Conservation (phyloP, 2,329 filamentous ascomycete species). For the Colletotrichum caudatum region DNA sequence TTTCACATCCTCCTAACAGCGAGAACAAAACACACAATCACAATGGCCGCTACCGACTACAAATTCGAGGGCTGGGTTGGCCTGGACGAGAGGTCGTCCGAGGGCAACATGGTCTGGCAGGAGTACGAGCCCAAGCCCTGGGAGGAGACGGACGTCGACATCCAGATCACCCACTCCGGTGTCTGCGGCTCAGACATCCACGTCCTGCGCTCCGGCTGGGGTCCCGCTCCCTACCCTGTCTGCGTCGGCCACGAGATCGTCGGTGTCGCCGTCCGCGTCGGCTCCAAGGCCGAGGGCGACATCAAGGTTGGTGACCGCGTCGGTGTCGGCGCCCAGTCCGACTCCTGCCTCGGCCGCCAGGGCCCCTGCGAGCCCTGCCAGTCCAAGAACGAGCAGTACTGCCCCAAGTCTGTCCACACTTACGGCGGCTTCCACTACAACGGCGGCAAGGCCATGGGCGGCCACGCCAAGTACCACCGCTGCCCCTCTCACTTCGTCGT, state of each 20-base stretch:
- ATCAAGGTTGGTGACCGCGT: constrained; percentile 70
- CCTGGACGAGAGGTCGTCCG: constrained; percentile 52
- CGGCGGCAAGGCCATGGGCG: constrained; percentile 48
- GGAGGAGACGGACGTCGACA: constrained; percentile 75
- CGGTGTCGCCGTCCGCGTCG: constrained; percentile 58
- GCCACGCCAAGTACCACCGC: constrained; percentile 54
- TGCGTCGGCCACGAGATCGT: constrained; percentile 57
- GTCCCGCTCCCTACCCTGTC: constrained; percentile 41
- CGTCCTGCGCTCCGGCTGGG: constrained; percentile 67
- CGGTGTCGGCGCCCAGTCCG: constrained; percentile 68
- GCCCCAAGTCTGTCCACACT: constrained; percentile 52
- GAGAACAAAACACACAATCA: constrained; percentile 28
- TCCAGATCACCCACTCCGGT: constrained; percentile 74
- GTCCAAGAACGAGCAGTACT: constrained; percentile 57
- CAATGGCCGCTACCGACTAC: constrained; percentile 52
- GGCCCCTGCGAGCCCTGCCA: constrained; percentile 54
- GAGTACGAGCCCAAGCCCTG: constrained; percentile 72
- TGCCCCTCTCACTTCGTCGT: constrained; percentile 60
- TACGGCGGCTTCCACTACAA: constrained; percentile 61
- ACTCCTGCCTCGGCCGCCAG: constrained; percentile 58
- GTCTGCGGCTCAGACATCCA: constrained; percentile 74
- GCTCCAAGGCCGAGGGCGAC: constrained; percentile 54
- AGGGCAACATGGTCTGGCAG: constrained; percentile 67
- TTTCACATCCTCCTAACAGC: neutral
- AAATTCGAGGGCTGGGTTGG: constrained; percentile 66